phyloP scores from a whole-genome alignment of 768 basidiomycete genomes.

The Suillus decipiens region DNA sequence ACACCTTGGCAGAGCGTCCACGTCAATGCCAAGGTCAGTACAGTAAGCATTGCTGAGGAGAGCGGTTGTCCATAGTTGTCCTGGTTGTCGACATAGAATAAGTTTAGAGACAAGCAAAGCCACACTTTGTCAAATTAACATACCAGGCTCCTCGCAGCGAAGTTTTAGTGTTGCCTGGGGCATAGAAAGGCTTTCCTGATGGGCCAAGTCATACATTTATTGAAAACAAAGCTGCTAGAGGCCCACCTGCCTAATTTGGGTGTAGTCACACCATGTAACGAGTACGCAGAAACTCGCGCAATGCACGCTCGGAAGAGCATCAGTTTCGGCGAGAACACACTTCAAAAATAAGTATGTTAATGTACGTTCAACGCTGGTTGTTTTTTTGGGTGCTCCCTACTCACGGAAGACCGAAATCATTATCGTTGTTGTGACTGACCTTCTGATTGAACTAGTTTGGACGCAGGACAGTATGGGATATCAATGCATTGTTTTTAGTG shows the following conservation, averaged over 20 bases:
- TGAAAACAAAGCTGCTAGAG: slow-evolving; percentile 21
- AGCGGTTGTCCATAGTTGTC: no score
- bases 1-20: no score
- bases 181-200: no score
- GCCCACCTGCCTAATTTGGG: no score
- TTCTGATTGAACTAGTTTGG: not conserved
- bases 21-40: no score
- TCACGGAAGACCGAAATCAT: not conserved
- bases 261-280: not conserved
- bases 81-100: no score
- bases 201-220: no score
- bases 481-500: not conserved
- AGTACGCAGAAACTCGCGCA: not conserved
- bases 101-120: no score
- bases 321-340: not conserved
- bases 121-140: no score
- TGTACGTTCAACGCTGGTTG: not conserved
- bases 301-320: not conserved
- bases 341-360: not conserved
- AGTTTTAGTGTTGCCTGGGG: no score
- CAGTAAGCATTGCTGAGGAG: no score
- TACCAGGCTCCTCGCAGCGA: no score
- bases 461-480: not conserved
- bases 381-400: not conserved
- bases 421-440: not conserved